phyloP scores from a whole-genome alignment of 257 asterid species.

The Ophiorrhiza pumila region DNA sequence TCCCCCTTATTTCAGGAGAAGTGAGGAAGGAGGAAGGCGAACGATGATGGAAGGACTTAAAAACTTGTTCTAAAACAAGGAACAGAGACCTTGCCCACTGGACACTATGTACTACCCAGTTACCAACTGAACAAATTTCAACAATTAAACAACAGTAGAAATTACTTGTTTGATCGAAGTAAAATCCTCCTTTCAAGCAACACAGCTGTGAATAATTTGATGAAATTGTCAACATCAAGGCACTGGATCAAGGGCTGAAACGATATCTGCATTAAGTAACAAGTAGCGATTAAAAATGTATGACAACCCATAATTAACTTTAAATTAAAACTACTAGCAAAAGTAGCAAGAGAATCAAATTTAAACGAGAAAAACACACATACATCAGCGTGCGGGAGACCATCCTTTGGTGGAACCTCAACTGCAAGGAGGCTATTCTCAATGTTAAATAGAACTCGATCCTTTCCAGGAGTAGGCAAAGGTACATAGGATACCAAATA shows the following conservation, averaged over 20 bases:
- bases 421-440: conserved; percentile 84
- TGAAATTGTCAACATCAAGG: conserved; percentile 91
- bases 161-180: conserved; percentile 88
- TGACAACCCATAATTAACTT: neutral
- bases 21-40: neutral
- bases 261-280: conserved; percentile 61
- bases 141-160: conserved; percentile 21
- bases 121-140: conserved; percentile 8
- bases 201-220: conserved; percentile 86
- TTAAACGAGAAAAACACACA: conserved; percentile 26
- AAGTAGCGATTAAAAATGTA: conserved; percentile 1
- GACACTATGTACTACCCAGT: neutral
- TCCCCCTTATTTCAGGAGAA: neutral
- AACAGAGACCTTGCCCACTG: no score
- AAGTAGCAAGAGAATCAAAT: conserved; percentile 11
- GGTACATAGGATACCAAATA: conserved; percentile 73
- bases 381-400: conserved; percentile 98
- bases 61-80: neutral
- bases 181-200: conserved; percentile 93
- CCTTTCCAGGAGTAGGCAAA: conserved; percentile 93
- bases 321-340: neutral
- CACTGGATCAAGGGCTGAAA: conserved; percentile 97
- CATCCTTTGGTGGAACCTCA: conserved; percentile 88
- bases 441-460: conserved; percentile 69
- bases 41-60: neutral